A percentile compares a stretch with the other conserved stretches of the same genome.
phyloP scores from a whole-genome alignment of 2,329 filamentous ascomycete genomes.

The Pseudogymnoascus sp. region DNA sequence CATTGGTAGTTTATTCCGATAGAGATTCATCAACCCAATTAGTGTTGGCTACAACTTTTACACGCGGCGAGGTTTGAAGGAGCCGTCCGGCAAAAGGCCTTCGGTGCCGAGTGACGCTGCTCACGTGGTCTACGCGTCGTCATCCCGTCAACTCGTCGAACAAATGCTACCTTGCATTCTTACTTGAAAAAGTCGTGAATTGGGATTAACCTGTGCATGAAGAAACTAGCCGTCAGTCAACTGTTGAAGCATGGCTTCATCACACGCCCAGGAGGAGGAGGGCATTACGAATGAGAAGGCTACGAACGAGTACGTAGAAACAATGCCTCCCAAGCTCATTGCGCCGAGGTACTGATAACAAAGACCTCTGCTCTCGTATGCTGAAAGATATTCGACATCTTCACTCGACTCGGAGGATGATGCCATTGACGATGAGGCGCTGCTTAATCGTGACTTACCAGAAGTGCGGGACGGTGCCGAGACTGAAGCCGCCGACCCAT shows the following conservation, averaged over 20 bases:
- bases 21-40: background rate
- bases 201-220: background rate
- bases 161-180: background rate
- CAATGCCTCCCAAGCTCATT: background rate
- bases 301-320: conserved; percentile 2
- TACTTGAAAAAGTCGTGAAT: background rate
- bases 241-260: background rate
- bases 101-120: background rate
- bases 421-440: background rate
- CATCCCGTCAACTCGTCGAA: background rate
- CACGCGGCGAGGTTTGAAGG: background rate
- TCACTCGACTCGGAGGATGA: background rate
- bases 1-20: background rate
- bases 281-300: background rate
- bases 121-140: background rate
- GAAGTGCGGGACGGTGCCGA: background rate
- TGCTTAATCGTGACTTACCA: background rate
- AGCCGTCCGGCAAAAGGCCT: background rate
- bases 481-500: background rate
- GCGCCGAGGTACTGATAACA: background rate
- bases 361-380: background rate
- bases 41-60: background rate
- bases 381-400: background rate
- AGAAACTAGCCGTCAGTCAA: background rate
- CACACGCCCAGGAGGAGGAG: background rate